Base-by-base conservation (phyloP, 192 early-diverging fungal genomes). In the Backusella psychrophila region DNA sequence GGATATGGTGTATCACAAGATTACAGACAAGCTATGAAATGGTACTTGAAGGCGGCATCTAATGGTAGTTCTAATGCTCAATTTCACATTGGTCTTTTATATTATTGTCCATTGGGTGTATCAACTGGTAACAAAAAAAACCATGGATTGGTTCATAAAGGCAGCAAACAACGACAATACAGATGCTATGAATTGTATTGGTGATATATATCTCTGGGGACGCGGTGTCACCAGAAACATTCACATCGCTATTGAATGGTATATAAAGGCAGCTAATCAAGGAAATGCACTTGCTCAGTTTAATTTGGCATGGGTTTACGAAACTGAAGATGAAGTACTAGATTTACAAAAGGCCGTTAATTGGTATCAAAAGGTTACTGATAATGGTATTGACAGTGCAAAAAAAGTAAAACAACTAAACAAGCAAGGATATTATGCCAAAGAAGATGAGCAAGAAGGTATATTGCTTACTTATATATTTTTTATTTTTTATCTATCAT, bases 171-270 rank as follows among this genome's bases (percentile, higher is more conserved):
- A 5, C 8, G 52, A 5, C 21, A 23, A 53, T 53, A 6, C 0
- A 21, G 0, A 9, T 23, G 52, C 19, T 53, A 19, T 9, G n/a
- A n/a, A n/a, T n/a, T n/a, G 7, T 4, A 21, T 53, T 21, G 52
- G 6, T n/a, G 0, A 0, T 0, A 5, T 53, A 0, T 21, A n/a
- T 53, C 6, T 0, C 5, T 6, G 6, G 0, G 52, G 17, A 53
- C 0, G 1, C 0, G 21, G 52, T 8, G 21, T 23, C 3, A 2
- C 52, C 1, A 7, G 1, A 21, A 0, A 23, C 5, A n/a, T 23
- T 23, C 52, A 0, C 21, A 23, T 1, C 0, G 5, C 52, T 2
- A 53, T 53, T 19, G 52, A 53, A 53, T 53, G 52, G 52, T 53
- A 9, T 53, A 53, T 0, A 53, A 19, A 21, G 21, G 5, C 19